Conservation (phyloP, 140 eudicot species). For the Cichorium intybus region DNA sequence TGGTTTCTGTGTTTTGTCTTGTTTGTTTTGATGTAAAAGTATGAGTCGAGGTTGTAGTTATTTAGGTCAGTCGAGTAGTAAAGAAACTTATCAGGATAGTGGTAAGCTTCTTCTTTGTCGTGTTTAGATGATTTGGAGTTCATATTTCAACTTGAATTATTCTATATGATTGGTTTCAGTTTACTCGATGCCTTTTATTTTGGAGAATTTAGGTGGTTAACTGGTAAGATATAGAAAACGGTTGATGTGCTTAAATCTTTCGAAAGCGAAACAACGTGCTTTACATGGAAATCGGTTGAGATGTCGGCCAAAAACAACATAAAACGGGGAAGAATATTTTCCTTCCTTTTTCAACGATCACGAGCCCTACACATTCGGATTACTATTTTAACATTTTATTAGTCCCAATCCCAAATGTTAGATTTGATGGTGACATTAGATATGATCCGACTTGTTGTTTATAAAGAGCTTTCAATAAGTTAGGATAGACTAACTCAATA, state of each 20-base stretch:
- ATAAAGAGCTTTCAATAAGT: too few species aligned
- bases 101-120: neutral
- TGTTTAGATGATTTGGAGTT: neutral
- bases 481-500: too few species aligned
- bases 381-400: too few species aligned
- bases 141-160: neutral
- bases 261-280: neutral
- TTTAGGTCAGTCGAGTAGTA: conserved; percentile 1
- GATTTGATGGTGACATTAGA: too few species aligned
- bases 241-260: neutral
- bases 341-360: too few species aligned
- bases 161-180: neutral
- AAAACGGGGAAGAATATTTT: too few species aligned
- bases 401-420: too few species aligned
- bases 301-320: neutral
- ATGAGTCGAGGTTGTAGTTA: neutral
- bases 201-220: neutral
- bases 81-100: too few species aligned
- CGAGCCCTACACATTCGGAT: too few species aligned
- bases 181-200: neutral
- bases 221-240: neutral
- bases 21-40: conserved; percentile 7
- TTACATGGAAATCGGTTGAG: too few species aligned
- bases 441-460: too few species aligned
- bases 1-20: neutral